Evolutionary conservation across 345 rosid species (phyloP).

Genomic region (Garcia nutans): DNA sequence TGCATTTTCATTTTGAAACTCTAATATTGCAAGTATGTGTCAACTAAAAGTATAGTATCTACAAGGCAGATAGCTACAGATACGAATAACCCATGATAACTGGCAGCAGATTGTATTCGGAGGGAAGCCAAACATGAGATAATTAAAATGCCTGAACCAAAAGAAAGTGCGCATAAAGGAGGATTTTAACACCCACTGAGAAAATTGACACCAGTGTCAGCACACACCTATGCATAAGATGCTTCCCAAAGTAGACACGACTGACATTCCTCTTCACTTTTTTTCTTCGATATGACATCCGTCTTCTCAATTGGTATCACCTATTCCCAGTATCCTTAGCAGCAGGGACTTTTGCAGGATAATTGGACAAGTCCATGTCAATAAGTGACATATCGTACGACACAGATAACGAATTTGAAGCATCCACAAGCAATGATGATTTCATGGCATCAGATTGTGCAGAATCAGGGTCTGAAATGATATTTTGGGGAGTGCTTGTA

Average conservation of each 20-base stretch:
- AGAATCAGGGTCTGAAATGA: slow-evolving; percentile 32
- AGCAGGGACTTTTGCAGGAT: slow-evolving; percentile 74
- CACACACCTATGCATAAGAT: slow-evolving; percentile 14
- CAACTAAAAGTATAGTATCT: slow-evolving; percentile 20
- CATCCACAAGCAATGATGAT: slow-evolving; percentile 67
- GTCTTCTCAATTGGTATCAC: slow-evolving; percentile 36
- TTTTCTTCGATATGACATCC: slow-evolving; percentile 5
- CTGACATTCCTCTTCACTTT: background rate
- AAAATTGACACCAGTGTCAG: slow-evolving; percentile 12
- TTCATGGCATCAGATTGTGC: slow-evolving; percentile 50
- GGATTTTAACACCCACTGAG: slow-evolving; percentile 5
- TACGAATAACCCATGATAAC: slow-evolving; percentile 1
- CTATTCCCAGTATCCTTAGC: slow-evolving; percentile 52
- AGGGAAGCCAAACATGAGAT: slow-evolving; percentile 8
- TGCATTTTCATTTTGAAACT: slow-evolving; percentile 7
- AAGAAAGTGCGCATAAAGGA: background rate
- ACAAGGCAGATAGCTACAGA: slow-evolving; percentile 21
- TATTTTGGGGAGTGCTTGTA: slow-evolving; percentile 53
- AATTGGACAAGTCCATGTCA: slow-evolving; percentile 81
- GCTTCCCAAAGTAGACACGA: slow-evolving; percentile 15
- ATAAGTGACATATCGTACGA: slow-evolving; percentile 83
- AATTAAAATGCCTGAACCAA: slow-evolving; percentile 14
- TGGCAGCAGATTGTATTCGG: slow-evolving; percentile 3
- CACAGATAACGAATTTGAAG: slow-evolving; percentile 47
- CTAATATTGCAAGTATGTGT: slow-evolving; percentile 5